These are phyloP conservation scores for Dendrothele bispora DNA, from an alignment of 768 basidiomycete species.

Conservation along the genomic window DNA sequence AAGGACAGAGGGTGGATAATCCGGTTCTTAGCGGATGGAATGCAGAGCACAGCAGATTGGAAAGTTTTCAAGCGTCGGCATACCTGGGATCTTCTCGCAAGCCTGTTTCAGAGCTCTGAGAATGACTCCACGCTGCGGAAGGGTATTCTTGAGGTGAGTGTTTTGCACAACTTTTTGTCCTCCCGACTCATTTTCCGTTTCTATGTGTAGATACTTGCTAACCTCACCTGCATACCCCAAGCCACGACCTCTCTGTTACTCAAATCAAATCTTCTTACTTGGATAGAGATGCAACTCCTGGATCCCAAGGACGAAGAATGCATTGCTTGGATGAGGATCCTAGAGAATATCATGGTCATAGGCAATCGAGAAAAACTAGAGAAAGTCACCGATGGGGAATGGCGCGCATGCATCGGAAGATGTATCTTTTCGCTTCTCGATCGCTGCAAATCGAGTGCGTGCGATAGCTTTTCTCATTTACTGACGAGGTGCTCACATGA, in stretches of 20 bases:
- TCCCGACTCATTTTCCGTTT: not conserved
- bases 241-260: slow-evolving; percentile 72
- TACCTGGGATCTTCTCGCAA: slow-evolving; percentile 87
- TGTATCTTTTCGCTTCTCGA: slow-evolving; percentile 47
- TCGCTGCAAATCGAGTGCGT: slow-evolving; percentile 26
- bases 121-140: slow-evolving; percentile 52
- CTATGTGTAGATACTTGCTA: slow-evolving; percentile 63
- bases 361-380: slow-evolving; percentile 53
- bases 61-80: slow-evolving; percentile 74
- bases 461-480: not conserved
- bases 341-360: slow-evolving; percentile 61
- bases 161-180: not conserved
- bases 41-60: slow-evolving; percentile 80
- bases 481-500: no score
- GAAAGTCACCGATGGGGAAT: slow-evolving; percentile 54
- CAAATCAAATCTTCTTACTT: slow-evolving; percentile 70
- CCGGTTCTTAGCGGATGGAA: slow-evolving; percentile 77
- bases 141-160: slow-evolving; percentile 66
- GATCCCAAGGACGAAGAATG: slow-evolving; percentile 35
- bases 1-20: slow-evolving; percentile 91
- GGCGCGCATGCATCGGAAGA: slow-evolving; percentile 55
- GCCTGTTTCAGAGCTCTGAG: slow-evolving; percentile 69
- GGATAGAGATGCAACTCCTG: slow-evolving; percentile 78
- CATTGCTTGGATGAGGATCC: slow-evolving; percentile 62
- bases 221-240: slow-evolving; percentile 66